Evolutionary conservation across 805 yeast genomes (phyloP).

Genomic region (Maudiozyma serrabonitensis): DNA sequence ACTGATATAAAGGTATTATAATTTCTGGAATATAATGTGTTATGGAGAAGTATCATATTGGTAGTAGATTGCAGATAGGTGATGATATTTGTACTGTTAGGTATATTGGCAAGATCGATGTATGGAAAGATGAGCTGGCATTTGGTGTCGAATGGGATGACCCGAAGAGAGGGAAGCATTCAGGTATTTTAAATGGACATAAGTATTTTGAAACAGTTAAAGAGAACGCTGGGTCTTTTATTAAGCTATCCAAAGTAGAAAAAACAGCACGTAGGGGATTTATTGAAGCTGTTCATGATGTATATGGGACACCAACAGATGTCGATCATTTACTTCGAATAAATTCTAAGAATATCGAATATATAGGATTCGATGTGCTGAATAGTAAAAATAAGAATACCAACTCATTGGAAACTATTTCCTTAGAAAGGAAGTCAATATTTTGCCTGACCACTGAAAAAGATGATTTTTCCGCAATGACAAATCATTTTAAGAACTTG

Average conservation of each 20-base stretch:
- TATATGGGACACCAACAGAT: conserved; percentile 36
- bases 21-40: background rate
- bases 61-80: conserved; percentile 29
- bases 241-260: conserved; percentile 18
- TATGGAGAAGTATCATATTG: conserved; percentile 8
- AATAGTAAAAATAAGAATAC: conserved; percentile 40
- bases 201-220: conserved; percentile 40
- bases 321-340: conserved; percentile 32
- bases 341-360: conserved; percentile 51
- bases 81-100: conserved; percentile 52
- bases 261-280: conserved; percentile 28
- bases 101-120: conserved; percentile 49
- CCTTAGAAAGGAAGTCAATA: conserved; percentile 29
- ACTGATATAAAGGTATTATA: too few species aligned
- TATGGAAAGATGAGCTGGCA: conserved; percentile 51
- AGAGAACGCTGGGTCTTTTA: conserved; percentile 17
- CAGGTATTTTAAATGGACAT: conserved; percentile 48
- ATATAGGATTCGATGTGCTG: conserved; percentile 55
- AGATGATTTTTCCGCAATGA: background rate
- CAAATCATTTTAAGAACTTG: conserved; percentile 16
- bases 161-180: conserved; percentile 55
- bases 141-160: conserved; percentile 87
- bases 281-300: conserved; percentile 39
- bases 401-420: conserved; percentile 35
- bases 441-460: background rate